Base-by-base conservation (phyloP, 257 asterid species). In the Penstemon eatonii region DNA sequence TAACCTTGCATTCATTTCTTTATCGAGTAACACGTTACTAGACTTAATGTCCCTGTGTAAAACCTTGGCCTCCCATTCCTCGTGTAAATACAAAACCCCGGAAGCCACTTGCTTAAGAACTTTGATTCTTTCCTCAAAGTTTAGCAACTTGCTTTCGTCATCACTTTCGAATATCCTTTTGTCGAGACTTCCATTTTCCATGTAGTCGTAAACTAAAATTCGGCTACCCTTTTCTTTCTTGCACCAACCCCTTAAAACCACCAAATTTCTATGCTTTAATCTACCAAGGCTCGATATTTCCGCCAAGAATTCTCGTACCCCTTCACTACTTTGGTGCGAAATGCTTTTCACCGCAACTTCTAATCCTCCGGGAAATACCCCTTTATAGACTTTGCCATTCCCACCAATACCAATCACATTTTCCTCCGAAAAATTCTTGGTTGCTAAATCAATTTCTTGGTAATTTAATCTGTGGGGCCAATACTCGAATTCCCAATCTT, bases 81-180 rank as follows among this genome's bases (percentile, higher is more conserved):
- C 79, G 41, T 86, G 93, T 49, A 86, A 80, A 54, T 86, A 86
- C 56, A 68, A 53, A 8, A 86, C 38, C 12, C 80, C 93, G 4
- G 85, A 72, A 44, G 90, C 93, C 70, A 86, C 86, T 63, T 84
- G 84, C 71, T 82, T 86, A 38, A 86, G 65, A n/a, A 84, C 76
- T 66, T 76, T 82, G 37, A 84, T 49, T 64, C 93, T 82, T 10
- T 83, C 86, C 18, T 73, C 80, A 73, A 67, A 80, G 11, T 65
- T 76, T 67, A 83, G 45, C 36, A 54, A 42, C 50, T 25, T 66
- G 12, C 54, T 69, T 1, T 65, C 33, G 33, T 25, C 75, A 15
- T 70, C 76, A 25, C 65, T 47, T 2, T 64, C 76, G 15, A 75
- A 80, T 60, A 83, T 56, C 33, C 75, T 70, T 44, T 69, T 74